Conservation (phyloP, 129 eudicot genomes). For the Chrysanthemum lavandulifolium region DNA sequence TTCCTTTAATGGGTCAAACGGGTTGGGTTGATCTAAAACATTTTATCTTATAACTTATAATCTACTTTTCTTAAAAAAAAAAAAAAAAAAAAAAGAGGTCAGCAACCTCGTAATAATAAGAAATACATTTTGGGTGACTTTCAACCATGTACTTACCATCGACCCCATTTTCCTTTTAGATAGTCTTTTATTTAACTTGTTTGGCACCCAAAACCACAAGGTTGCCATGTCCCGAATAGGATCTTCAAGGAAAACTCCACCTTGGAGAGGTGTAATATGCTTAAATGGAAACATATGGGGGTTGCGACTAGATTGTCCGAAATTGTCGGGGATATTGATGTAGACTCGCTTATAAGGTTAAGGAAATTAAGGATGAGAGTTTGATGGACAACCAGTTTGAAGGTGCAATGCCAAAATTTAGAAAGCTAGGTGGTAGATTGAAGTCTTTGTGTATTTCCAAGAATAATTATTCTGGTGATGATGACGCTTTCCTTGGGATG, state of each 20-base stretch:
- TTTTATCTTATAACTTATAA: too few relatives aligned
- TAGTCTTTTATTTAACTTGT: too few relatives aligned
- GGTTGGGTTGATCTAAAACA: background rate
- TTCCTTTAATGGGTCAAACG: background rate
- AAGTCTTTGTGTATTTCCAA: constrained; percentile 35
- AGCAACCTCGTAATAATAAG: too few relatives aligned
- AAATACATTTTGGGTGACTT: too few relatives aligned
- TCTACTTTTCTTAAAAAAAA: too few relatives aligned
- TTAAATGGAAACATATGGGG: constrained; percentile 22
- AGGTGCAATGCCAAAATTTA: constrained; percentile 47
- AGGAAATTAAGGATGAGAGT: constrained; percentile 37
- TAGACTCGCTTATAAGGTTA: constrained; percentile 33
- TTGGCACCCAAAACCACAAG: too few relatives aligned
- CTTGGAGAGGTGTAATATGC: constrained; percentile 54
- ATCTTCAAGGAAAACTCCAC: background rate
- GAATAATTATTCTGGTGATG: constrained; percentile 47
- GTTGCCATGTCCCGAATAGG: too few relatives aligned
- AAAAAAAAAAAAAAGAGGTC: too few relatives aligned
- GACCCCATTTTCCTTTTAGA: too few relatives aligned
- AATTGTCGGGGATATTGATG: constrained; percentile 47
- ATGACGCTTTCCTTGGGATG: constrained; percentile 40
- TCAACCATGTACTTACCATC: too few relatives aligned
- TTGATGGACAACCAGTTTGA: constrained; percentile 50
- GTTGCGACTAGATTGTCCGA: constrained; percentile 48
- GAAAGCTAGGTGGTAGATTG: constrained; percentile 19